A percentile compares a stretch with the other conserved stretches of the same genome.
phyloP scores from a whole-genome alignment of 805 yeast genomes.

The Suhomyces sp. region DNA sequence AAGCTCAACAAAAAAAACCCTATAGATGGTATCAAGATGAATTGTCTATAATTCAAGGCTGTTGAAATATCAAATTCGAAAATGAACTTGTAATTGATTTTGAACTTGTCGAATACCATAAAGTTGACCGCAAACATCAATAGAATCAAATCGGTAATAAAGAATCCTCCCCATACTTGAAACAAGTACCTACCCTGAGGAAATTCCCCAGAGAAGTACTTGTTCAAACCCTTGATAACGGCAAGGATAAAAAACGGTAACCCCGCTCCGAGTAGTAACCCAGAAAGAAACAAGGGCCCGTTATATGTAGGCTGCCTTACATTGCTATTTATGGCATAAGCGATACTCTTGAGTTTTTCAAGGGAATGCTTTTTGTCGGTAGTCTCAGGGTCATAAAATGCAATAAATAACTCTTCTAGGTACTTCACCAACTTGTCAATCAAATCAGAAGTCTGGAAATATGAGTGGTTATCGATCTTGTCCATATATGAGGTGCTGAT shows the following conservation, averaged over 20 bases:
- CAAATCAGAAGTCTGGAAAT: slow-evolving; percentile 60
- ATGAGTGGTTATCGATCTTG: slow-evolving; percentile 49
- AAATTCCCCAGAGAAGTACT: slow-evolving; percentile 34
- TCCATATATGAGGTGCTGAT: slow-evolving; percentile 50
- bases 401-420: slow-evolving; percentile 66
- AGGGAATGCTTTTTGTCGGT: slow-evolving; percentile 63
- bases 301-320: slow-evolving; percentile 31
- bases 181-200: slow-evolving; percentile 61
- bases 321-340: slow-evolving; percentile 36
- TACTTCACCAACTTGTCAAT: slow-evolving; percentile 61
- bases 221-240: slow-evolving; percentile 47
- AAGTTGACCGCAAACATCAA: slow-evolving; percentile 68
- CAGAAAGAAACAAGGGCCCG: slow-evolving; percentile 55
- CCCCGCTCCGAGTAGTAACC: slow-evolving; percentile 66
- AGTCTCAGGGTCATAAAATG: slow-evolving; percentile 53
- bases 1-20: slow-evolving; percentile 56
- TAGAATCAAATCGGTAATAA: slow-evolving; percentile 58
- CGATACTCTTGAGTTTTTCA: slow-evolving; percentile 54
- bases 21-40: slow-evolving; percentile 59
- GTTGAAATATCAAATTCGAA: slow-evolving; percentile 79
- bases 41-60: slow-evolving; percentile 64
- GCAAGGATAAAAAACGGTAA: slow-evolving; percentile 66
- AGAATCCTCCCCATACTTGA: slow-evolving; percentile 93
- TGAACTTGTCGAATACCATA: slow-evolving; percentile 65
- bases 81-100: slow-evolving; percentile 86